Conservation (phyloP, 805 yeast species). For the Metschnikowia anglica region DNA sequence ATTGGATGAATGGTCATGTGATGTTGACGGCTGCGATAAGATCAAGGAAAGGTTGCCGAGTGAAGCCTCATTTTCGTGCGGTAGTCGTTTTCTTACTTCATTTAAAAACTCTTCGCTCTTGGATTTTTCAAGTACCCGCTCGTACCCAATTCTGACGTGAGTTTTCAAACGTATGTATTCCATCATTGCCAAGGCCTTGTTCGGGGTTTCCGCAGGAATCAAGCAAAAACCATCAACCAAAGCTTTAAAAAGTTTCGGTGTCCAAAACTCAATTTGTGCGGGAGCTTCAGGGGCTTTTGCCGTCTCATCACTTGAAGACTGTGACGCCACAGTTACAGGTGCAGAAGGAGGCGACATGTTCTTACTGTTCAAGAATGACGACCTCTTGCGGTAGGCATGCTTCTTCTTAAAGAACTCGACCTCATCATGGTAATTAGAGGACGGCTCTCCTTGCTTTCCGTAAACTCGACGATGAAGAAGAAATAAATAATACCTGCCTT, state of each 20-base stretch:
- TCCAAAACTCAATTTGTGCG: conserved; percentile 8
- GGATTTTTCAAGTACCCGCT: conserved; percentile 2
- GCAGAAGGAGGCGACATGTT: not conserved
- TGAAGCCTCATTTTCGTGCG: too few relatives aligned
- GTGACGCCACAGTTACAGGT: not conserved
- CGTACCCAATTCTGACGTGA: not conserved
- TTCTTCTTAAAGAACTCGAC: conserved; percentile 8
- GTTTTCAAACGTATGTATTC: conserved; percentile 6
- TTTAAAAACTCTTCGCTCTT: conserved; percentile 4
- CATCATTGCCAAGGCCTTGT: conserved; percentile 5
- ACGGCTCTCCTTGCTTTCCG: conserved; percentile 19
- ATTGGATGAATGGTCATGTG: not conserved
- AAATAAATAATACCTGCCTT: conserved; percentile 16
- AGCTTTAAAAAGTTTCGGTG: conserved; percentile 10
- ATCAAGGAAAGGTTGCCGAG: too few relatives aligned
- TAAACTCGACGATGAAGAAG: conserved; percentile 18
- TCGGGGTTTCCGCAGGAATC: conserved; percentile 7
- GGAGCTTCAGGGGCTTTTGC: not conserved
- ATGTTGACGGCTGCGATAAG: not conserved
- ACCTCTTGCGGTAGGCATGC: not conserved
- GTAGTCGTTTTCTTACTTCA: too few relatives aligned
- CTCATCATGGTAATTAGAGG: conserved; percentile 15
- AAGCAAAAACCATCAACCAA: conserved; percentile 12
- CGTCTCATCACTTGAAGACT: not conserved
- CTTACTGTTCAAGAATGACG: conserved; percentile 2